Conservation (phyloP, 768 basidiomycete genomes). For the Leccinellum rugosiceps region DNA sequence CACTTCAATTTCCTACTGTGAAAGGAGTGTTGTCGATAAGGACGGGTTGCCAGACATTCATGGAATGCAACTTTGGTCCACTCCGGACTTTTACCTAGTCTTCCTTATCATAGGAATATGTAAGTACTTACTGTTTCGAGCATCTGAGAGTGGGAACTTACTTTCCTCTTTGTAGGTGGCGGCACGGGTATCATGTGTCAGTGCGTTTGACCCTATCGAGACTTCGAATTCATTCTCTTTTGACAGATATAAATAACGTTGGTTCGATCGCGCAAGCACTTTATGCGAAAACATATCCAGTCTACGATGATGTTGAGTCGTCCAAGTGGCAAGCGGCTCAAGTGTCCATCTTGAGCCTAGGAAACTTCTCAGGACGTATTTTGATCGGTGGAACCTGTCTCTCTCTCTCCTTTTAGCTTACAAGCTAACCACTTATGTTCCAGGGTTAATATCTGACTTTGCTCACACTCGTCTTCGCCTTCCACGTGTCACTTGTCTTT, state of each 20-base stretch:
- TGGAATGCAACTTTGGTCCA: constrained; percentile 49
- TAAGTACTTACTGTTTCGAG: constrained; percentile 32
- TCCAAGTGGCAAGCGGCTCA: constrained; percentile 79
- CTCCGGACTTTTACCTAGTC: constrained; percentile 63
- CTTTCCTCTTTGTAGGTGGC: constrained; percentile 43
- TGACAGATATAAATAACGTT: constrained; percentile 80
- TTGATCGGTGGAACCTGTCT: constrained; percentile 51
- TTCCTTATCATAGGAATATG: constrained; percentile 53
- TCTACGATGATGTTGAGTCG: constrained; percentile 66
- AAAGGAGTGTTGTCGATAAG: constrained; percentile 3
- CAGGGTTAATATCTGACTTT: constrained; percentile 70
- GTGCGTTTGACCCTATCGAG: constrained; percentile 16
- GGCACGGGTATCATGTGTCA: constrained; percentile 77
- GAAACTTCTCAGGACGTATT: constrained; percentile 79
- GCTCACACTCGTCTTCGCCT: constrained; percentile 51
- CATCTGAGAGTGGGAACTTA: neutral
- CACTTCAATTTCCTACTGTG: constrained; percentile 6
- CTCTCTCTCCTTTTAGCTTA: neutral
- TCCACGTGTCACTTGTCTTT: constrained; percentile 69
- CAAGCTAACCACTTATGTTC: neutral
- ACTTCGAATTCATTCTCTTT: neutral
- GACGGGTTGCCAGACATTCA: constrained; percentile 47
- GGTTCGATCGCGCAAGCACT: constrained; percentile 72
- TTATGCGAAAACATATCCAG: constrained; percentile 54
- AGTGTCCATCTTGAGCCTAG: constrained; percentile 78